Percentiles rank a stretch among this genome's conserved stretches.
Evolutionary conservation across 768 basidiomycete species (phyloP).

Genomic region (Suillus discolor): DNA sequence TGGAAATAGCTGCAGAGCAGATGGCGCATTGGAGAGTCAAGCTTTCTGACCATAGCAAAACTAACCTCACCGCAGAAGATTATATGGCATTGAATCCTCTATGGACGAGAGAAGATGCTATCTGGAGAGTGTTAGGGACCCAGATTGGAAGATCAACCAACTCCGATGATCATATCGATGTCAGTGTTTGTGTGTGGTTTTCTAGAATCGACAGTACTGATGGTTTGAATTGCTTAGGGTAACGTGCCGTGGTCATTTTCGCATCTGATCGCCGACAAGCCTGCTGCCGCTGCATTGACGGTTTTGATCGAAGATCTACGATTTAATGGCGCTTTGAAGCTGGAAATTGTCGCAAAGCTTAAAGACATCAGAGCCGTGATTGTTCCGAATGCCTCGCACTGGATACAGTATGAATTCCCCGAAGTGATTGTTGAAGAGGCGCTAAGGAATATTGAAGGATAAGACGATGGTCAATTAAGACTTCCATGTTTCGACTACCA

Average conservation of each 20-base stretch:
- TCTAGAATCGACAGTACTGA: neutral
- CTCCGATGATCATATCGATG: conserved; percentile 14
- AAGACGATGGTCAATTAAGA: neutral
- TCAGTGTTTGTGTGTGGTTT: neutral
- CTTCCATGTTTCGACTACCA: neutral
- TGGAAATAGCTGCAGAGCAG: conserved; percentile 7
- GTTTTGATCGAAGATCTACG: conserved; percentile 15
- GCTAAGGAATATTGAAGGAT: conserved; percentile 1
- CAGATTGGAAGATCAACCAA: conserved; percentile 8
- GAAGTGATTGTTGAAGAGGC: conserved; percentile 17
- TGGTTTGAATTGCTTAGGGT: conserved; percentile 8
- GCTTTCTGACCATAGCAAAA: neutral
- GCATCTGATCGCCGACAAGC: conserved; percentile 10
- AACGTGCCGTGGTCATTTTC: conserved; percentile 22
- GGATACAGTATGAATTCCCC: conserved; percentile 24
- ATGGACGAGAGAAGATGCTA: conserved; percentile 6
- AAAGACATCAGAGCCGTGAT: conserved; percentile 14
- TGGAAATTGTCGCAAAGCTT: conserved; percentile 11
- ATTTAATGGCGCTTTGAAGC: conserved; percentile 2
- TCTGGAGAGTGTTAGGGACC: conserved; percentile 14
- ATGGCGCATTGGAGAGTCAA: conserved; percentile 2
- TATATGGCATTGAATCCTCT: conserved; percentile 15
- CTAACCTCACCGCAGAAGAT: neutral
- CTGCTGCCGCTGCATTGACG: conserved; percentile 10
- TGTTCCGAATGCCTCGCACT: conserved; percentile 17